Base-by-base conservation (phyloP, 345 rosid genomes). In the Geranium brycei region DNA sequence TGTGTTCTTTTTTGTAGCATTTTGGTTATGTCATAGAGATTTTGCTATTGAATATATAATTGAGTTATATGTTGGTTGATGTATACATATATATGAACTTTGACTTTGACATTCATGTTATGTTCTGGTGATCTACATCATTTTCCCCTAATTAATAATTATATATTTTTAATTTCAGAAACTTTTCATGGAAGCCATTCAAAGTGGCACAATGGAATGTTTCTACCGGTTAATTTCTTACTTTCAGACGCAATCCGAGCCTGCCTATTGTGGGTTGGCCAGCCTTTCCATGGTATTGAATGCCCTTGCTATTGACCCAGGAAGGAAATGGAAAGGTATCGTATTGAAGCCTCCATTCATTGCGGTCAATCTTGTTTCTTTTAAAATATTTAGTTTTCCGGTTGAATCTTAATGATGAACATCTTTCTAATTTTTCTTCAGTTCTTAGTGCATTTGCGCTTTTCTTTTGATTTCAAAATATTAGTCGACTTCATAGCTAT, bases 181-280 rank as follows among this genome's bases (percentile, higher is more conserved):
- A 82, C 87, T 91, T 64, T 91, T 91, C 73, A 68, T 70, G 7
- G 96, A 91, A 71, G 85, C 98, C 5, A 83, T 89, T 78, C 92
- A 85, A 73, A 78, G 81, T 57, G 96, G 95, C 8, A 89, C 98
- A 0, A 87, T 89, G 96, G 98, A 91, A 77, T 91, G 96, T 12
- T 91, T 89, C 70, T 91, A 81, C 64, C 81, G 73, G 80, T 71
- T 91, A 73, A 83, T 89, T 68, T 89, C 96, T 31, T 76, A 85
- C 70, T 91, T 87, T 38, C 95, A 91, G 74, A 91, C 98, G 0
- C 98, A 91, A 53, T 91, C 96, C 0, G 98, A 91, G 81, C 95
- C 98, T 15, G 95, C 92, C 0, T 88, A 78, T 72, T 91, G 95
- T 75, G 98, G 98, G 23, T 72, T 87, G 67, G 98, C 96, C 30